Evolutionary conservation across 2,329 filamentous ascomycete genomes (phyloP).

Genomic region (Leptodontidium sp.): DNA sequence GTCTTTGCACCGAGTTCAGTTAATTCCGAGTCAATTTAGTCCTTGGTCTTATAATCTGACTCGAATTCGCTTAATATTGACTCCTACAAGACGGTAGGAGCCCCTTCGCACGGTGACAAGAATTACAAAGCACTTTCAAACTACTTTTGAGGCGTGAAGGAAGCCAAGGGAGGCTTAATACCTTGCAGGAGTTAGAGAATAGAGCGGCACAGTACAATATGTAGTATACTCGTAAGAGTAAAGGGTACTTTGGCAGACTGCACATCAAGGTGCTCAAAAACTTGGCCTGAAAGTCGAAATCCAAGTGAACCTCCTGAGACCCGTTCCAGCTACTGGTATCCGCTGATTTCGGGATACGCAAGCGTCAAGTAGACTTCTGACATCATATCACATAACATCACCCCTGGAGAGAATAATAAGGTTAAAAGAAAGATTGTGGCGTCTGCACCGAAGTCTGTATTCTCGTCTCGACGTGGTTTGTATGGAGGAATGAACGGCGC

Average conservation of each 20-base stretch:
- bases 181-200: neutral
- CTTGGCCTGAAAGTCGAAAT: neutral
- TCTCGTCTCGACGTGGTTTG: neutral
- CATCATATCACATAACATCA: neutral
- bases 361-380: neutral
- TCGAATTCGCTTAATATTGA: too few species aligned
- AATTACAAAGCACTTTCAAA: too few species aligned
- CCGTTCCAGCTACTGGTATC: neutral
- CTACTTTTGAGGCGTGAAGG: too few species aligned
- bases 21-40: too few species aligned
- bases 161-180: neutral
- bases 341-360: neutral
- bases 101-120: too few species aligned
- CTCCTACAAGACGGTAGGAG: too few species aligned
- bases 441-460: neutral
- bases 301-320: neutral
- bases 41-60: too few species aligned
- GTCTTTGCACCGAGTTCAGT: too few species aligned
- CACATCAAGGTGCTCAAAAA: neutral
- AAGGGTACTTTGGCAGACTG: too few species aligned
- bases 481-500: conserved; percentile 9
- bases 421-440: neutral
- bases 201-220: too few species aligned
- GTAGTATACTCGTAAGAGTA: too few species aligned
- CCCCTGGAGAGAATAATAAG: neutral